A percentile compares a stretch with the other conserved stretches of the same genome.
Conservation (phyloP, 495 filamentous ascomycete genomes). For the Pyrenula aspistea region DNA sequence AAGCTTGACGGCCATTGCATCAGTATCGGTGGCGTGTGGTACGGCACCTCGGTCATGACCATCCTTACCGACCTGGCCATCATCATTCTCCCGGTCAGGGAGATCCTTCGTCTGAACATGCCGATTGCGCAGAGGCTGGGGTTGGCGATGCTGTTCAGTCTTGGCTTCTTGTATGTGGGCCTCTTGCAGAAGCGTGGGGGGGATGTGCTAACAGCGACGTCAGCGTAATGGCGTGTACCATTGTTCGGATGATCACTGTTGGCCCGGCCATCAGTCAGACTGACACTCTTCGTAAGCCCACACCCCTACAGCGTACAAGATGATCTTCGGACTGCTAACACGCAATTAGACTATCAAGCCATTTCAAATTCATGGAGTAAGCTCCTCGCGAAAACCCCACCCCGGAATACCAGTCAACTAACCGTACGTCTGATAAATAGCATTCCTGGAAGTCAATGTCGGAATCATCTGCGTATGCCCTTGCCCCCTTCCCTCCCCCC, state of each 20-base stretch:
- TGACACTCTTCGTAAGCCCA: constrained; percentile 23
- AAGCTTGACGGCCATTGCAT: constrained; percentile 26
- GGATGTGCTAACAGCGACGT: background rate
- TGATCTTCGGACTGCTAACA: background rate
- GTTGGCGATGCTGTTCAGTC: background rate
- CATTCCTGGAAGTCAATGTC: constrained; percentile 4
- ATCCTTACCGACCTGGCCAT: constrained; percentile 34
- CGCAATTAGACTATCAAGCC: background rate
- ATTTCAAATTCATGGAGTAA: background rate
- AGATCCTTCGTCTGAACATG: background rate
- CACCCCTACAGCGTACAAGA: constrained; percentile 21
- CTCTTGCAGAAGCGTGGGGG: constrained; percentile 14
- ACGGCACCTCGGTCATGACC: constrained; percentile 31
- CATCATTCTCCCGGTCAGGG: constrained; percentile 21
- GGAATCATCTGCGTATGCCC: constrained; percentile 33
- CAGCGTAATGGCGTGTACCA: constrained; percentile 9
- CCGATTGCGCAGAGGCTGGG: background rate
- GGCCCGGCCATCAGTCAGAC: constrained; percentile 19
- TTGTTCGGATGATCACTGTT: background rate
- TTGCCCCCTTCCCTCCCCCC: too few relatives aligned
- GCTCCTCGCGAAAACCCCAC: constrained; percentile 26
- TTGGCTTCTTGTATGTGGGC: background rate
- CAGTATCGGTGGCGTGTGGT: constrained; percentile 28
- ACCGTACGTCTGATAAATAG: too few relatives aligned
- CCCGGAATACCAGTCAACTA: constrained; percentile 33